phyloP scores from a whole-genome alignment of 768 basidiomycete species.

The Hygrophoropsis aurantiaca region DNA sequence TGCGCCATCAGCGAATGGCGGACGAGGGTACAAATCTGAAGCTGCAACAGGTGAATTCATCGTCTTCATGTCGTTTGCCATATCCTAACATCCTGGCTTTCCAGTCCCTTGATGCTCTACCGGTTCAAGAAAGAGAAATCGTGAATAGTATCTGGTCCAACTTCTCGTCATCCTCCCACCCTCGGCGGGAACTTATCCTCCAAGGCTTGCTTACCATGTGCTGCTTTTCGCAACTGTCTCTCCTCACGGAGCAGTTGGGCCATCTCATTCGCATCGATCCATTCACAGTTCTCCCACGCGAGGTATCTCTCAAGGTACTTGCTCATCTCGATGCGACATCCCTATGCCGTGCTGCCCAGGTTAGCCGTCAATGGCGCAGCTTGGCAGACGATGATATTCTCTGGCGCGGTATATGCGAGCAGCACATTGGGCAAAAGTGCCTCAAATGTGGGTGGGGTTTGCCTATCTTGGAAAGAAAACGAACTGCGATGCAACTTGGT shows the following conservation, averaged over 20 bases:
- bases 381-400: slow-evolving; percentile 95
- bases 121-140: slow-evolving; percentile 80
- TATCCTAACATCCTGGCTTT: slow-evolving; percentile 6
- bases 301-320: slow-evolving; percentile 84
- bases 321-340: slow-evolving; percentile 90
- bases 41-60: slow-evolving; percentile 74
- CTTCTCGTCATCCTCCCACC: slow-evolving; percentile 92
- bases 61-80: not conserved
- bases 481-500: slow-evolving; percentile 40
- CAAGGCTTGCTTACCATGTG: slow-evolving; percentile 98
- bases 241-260: slow-evolving; percentile 88
- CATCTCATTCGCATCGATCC: slow-evolving; percentile 96
- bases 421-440: slow-evolving; percentile 97
- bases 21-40: slow-evolving; percentile 92
- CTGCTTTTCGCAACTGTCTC: slow-evolving; percentile 96
- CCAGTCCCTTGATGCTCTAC: slow-evolving; percentile 88
- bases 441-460: slow-evolving; percentile 97
- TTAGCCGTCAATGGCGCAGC: slow-evolving; percentile 77
- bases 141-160: slow-evolving; percentile 95
- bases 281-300: slow-evolving; percentile 85
- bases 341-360: slow-evolving; percentile 91
- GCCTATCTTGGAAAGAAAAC: slow-evolving; percentile 81
- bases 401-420: slow-evolving; percentile 96
- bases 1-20: slow-evolving; percentile 94
- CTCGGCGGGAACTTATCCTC: slow-evolving; percentile 89